These are phyloP conservation scores for Nigrospora oryzae DNA, from an alignment of 2,329 filamentous ascomycete species.

Conservation along the genomic window DNA sequence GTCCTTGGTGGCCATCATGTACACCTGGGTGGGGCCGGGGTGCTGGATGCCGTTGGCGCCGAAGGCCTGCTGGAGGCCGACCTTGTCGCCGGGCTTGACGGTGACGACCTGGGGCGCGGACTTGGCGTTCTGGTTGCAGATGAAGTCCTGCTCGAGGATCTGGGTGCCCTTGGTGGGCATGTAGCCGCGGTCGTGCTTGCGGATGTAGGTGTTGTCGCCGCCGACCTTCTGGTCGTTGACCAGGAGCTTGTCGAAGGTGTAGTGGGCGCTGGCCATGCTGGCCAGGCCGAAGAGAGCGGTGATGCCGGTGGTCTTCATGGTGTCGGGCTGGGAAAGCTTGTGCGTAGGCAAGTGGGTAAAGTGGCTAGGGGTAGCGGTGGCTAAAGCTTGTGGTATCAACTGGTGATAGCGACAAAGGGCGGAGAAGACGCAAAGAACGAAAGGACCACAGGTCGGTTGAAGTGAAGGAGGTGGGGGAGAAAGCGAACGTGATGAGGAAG, in stretches of 20 bases:
- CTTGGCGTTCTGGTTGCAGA: conserved; percentile 15
- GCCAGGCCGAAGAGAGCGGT: conserved; percentile 2
- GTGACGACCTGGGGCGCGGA: conserved; percentile 15
- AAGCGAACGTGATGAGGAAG: background rate
- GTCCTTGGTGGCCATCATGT: conserved; percentile 5
- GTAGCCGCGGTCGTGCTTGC: conserved; percentile 18
- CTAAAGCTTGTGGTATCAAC: background rate
- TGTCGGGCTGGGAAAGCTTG: background rate
- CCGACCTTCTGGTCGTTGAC: conserved; percentile 11
- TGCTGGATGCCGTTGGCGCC: conserved; percentile 13
- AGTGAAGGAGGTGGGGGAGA: background rate
- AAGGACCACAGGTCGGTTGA: conserved; percentile 1
- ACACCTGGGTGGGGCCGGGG: conserved; percentile 9
- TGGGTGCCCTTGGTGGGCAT: conserved; percentile 11
- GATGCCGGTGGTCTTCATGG: conserved; percentile 1
- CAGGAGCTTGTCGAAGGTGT: conserved; percentile 14
- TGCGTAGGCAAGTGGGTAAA: background rate
- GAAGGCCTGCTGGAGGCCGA: conserved; percentile 17
- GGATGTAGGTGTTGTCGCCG: conserved; percentile 12
- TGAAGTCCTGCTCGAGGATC: conserved; percentile 18
- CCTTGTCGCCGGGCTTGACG: conserved; percentile 17
- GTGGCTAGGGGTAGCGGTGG: background rate
- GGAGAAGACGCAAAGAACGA: background rate
- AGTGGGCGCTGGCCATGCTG: conserved; percentile 8
- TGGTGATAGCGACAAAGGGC: background rate